Percentiles rank a stretch among this genome's conserved stretches.
phyloP scores from a whole-genome alignment of 116 monocot genomes.

The Phalaenopsis hybrid region DNA sequence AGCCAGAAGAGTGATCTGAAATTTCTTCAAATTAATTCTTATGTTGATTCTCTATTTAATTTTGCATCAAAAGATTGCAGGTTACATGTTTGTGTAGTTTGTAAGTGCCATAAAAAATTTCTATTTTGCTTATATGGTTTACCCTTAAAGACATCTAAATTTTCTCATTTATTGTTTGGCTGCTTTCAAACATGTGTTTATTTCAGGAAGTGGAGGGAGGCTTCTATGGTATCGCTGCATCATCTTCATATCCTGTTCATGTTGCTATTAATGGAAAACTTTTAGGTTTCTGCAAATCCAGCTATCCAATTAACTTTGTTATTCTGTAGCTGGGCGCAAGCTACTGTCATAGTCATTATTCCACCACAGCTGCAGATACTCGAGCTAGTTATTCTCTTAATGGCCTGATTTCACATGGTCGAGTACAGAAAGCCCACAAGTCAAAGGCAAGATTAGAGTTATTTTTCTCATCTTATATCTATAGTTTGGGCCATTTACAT shows the following conservation, averaged over 20 bases:
- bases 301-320: not conserved
- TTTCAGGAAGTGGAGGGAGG: not conserved
- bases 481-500: no score
- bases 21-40: not conserved
- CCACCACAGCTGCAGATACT: not conserved
- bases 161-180: not conserved
- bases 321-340: not conserved
- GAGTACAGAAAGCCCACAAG: not conserved
- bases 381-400: not conserved
- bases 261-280: not conserved
- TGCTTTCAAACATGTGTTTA: not conserved
- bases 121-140: not conserved
- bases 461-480: not conserved
- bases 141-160: not conserved
- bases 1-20: not conserved
- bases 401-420: not conserved
- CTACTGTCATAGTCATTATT: not conserved
- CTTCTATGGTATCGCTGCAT: not conserved
- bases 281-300: not conserved
- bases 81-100: not conserved
- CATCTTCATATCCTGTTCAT: not conserved
- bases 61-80: not conserved
- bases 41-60: not conserved
- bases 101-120: not conserved
- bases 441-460: slow-evolving; percentile 2